phyloP scores from a whole-genome alignment of 2,329 filamentous ascomycete species.

The Thelonectria olida region DNA sequence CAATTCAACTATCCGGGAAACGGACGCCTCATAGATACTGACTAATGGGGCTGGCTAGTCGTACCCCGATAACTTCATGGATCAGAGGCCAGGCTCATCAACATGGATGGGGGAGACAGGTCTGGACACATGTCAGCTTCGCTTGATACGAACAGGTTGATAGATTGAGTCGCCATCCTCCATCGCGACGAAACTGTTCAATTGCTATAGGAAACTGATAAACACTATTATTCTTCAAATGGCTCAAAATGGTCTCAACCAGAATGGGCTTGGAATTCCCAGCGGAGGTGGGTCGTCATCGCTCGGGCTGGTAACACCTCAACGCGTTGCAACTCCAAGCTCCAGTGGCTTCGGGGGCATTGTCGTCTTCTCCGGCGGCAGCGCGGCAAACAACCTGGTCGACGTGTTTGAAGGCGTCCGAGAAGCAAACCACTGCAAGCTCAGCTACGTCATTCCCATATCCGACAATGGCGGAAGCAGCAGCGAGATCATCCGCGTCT shows the following conservation, averaged over 20 bases:
- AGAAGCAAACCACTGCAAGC: constrained; percentile 69
- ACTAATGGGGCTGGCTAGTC: neutral
- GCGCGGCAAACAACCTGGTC: constrained; percentile 92
- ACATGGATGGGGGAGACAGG: neutral
- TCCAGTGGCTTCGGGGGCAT: constrained; percentile 53
- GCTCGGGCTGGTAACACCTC: constrained; percentile 24
- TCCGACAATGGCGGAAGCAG: constrained; percentile 96
- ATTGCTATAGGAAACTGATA: neutral
- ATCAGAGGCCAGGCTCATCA: constrained; percentile 9
- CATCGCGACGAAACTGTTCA: neutral
- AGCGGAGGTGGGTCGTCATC: constrained; percentile 34
- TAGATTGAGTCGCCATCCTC: neutral
- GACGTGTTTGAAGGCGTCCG: constrained; percentile 82
- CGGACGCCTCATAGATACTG: neutral
- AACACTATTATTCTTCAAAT: constrained; percentile 16
- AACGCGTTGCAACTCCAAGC: constrained; percentile 32
- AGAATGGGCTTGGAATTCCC: constrained; percentile 36
- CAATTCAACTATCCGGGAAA: constrained; percentile 16
- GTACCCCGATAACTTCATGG: constrained; percentile 15
- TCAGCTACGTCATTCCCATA: constrained; percentile 92
- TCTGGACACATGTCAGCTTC: constrained; percentile 21
- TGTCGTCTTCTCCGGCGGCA: constrained; percentile 90
- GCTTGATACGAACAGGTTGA: neutral
- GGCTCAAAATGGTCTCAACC: constrained; percentile 27
- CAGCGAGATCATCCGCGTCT: constrained; percentile 91